Base-by-base conservation (phyloP, 2,329 filamentous ascomycete species). In the Triangularia verruculosa region DNA sequence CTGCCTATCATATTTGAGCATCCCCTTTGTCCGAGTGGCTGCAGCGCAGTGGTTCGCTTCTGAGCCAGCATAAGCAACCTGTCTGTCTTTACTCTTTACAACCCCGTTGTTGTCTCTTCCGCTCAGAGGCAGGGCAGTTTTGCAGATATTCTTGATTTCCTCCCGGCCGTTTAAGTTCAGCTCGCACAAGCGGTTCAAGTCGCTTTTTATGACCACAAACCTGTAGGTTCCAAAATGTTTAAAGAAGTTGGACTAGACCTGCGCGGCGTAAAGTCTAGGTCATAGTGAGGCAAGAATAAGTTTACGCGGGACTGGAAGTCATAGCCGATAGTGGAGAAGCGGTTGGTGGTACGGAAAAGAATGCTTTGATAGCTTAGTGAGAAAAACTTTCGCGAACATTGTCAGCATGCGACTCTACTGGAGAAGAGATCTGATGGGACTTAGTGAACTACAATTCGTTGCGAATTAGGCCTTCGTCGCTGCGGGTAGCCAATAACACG, bases 351-450 rank as follows among this genome's bases (percentile, higher is more conserved):
- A 25, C 97, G 77, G 79, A 97, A 96, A 3, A 96, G 76, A 60
- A 96, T 96, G 2, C 93, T 93, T 73, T 96, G 91, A 78, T 95
- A 96, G 81, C 62, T 94, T 82, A 0, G 92, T 87, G 2, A 97
- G 79, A 80, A 97, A 97, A 71, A 96, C 34, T 43, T 13, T n/a
- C 13, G 34, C 1, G n/a, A 5, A 43, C 13, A n/a, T 17, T 15
- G 34, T 43, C 17, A 43, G 13, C 13, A 43, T 7, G 8, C 3
- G 27, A 28, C 13, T 13, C 34, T 5, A 20, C 34, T n/a, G 34
- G 3, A 43, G 8, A 5, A 7, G 15, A n/a, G 34, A 43, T 13
- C 34, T 43, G 34, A 43, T 11, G 11, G 8, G 5, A 43, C 34
- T 43, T 43, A 8, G 76, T 66, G 8, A 71, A 67, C 0, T 80